These are phyloP conservation scores for Trichosanthes cucumerina DNA, from an alignment of 306 rosid genomes.

Conservation along the genomic window DNA sequence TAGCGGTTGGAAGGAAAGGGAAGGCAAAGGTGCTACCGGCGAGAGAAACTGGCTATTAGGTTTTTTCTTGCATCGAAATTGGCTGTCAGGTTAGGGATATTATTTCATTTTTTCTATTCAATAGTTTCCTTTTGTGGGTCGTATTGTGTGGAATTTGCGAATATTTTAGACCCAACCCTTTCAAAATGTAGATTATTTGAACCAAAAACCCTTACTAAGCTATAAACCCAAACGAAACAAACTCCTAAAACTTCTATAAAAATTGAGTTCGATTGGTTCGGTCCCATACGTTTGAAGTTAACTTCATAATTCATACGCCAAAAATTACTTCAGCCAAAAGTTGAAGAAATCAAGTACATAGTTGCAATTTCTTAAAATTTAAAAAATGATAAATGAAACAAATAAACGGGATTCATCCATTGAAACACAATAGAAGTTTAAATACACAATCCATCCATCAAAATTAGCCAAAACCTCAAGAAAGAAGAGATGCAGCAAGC, in stretches of 20 bases:
- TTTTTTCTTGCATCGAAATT: not conserved
- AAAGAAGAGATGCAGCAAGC: not conserved
- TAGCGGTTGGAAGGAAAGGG: not conserved
- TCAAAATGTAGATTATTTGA: no score
- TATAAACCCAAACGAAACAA: constrained; percentile 2
- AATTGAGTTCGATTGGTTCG: not conserved
- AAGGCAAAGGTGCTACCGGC: not conserved
- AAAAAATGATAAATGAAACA: not conserved
- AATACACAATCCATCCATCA: not conserved
- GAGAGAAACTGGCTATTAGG: not conserved
- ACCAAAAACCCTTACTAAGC: not conserved
- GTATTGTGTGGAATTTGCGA: not conserved
- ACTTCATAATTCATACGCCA: not conserved
- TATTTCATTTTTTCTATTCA: not conserved
- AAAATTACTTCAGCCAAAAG: not conserved
- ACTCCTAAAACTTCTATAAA: not conserved
- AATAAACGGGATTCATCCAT: not conserved
- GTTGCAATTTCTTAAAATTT: not conserved
- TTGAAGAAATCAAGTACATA: not conserved
- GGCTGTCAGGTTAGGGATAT: not conserved
- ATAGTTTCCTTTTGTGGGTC: not conserved
- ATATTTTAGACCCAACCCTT: not conserved
- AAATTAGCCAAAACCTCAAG: not conserved
- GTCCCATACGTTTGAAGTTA: not conserved
- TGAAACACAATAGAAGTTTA: not conserved